phyloP scores from a whole-genome alignment of 2,329 filamentous ascomycete species.

The Nakataea oryzae region DNA sequence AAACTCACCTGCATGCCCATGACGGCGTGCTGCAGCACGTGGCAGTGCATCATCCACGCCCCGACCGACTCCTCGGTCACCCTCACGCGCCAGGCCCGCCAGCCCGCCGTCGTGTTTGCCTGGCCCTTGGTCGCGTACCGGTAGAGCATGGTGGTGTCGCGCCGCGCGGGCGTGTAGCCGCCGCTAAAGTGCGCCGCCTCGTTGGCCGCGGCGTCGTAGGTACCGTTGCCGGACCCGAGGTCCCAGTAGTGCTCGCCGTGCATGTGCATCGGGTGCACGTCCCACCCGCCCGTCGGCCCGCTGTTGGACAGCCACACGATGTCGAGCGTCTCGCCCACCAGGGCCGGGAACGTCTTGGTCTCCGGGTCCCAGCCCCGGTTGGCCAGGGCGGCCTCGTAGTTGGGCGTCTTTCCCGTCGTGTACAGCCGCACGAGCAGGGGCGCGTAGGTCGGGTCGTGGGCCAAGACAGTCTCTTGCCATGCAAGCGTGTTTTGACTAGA shows the following conservation, averaged over 20 bases:
- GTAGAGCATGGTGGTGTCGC: constrained; percentile 45
- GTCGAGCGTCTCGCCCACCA: constrained; percentile 44
- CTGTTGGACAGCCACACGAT: constrained; percentile 37
- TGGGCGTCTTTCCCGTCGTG: constrained; percentile 28
- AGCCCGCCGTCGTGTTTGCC: constrained; percentile 34
- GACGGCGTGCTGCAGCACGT: constrained; percentile 45
- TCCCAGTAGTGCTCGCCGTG: constrained; percentile 46
- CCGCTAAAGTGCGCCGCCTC: constrained; percentile 26
- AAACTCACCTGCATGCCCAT: constrained; percentile 30
- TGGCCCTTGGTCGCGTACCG: constrained; percentile 32
- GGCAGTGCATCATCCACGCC: constrained; percentile 54
- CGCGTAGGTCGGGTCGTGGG: not conserved
- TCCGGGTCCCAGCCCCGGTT: constrained; percentile 44
- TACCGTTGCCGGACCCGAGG: constrained; percentile 40
- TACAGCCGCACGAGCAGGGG: constrained; percentile 45
- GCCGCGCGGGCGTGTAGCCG: constrained; percentile 21
- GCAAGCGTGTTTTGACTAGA: not conserved
- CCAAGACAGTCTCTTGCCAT: not conserved
- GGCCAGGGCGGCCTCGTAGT: constrained; percentile 36
- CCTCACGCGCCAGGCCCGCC: constrained; percentile 49
- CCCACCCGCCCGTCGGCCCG: constrained; percentile 20
- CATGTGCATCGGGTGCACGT: constrained; percentile 37
- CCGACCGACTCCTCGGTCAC: constrained; percentile 35
- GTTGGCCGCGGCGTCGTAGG: constrained; percentile 37
- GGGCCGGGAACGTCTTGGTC: constrained; percentile 38